These are phyloP conservation scores for Brassica nigra DNA, from an alignment of 345 rosid genomes.

Conservation along the genomic window DNA sequence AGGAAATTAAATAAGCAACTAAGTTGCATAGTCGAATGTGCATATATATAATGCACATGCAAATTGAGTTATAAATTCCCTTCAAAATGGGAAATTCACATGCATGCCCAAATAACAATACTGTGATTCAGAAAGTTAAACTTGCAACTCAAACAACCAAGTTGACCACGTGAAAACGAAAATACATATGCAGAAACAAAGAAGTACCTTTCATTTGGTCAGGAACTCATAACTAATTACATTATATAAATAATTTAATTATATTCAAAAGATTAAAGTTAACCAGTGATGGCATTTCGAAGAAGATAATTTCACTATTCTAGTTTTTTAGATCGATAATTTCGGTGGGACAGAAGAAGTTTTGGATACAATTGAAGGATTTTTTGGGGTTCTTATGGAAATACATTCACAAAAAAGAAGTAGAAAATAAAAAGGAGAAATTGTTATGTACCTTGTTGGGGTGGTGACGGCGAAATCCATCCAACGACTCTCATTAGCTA, in stretches of 20 bases:
- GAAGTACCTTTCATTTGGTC: neutral
- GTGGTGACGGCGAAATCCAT: conserved; percentile 66
- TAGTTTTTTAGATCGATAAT: neutral
- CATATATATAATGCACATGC: conserved; percentile 16
- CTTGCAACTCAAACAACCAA: conserved; percentile 1
- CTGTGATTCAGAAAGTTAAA: neutral
- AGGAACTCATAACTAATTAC: neutral
- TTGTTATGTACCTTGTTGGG: conserved; percentile 46
- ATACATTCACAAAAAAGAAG: neutral
- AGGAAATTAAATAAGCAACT: neutral
- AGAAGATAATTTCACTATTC: neutral
- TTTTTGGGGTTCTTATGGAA: neutral
- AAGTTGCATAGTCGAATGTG: conserved; percentile 3
- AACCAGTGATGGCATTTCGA: neutral
- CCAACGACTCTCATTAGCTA: conserved; percentile 52
- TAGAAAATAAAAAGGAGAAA: neutral
- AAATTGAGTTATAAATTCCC: conserved; percentile 8
- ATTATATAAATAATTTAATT: neutral
- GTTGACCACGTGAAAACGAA: conserved; percentile 24
- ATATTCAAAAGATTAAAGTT: neutral
- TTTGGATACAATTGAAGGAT: conserved; percentile 19
- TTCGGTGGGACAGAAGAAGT: conserved; percentile 13
- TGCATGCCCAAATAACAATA: conserved; percentile 25
- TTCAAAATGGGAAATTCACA: conserved; percentile 30
- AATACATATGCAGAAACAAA: conserved; percentile 34